Base-by-base conservation (phyloP, 1,284 basidiomycete genomes). In the Ceratorhiza oryzae-sativae region DNA sequence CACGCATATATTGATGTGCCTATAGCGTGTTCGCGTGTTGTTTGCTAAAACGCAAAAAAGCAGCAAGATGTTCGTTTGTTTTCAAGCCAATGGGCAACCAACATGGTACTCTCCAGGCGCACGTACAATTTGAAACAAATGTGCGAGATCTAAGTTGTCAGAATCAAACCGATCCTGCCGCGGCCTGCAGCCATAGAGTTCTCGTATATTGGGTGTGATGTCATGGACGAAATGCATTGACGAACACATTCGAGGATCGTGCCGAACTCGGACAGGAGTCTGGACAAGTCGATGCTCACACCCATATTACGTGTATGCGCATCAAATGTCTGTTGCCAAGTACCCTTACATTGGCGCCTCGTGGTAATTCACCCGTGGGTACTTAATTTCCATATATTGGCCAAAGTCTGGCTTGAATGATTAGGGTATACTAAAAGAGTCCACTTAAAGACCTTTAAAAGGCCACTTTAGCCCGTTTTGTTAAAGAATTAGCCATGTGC, bases 251-350 rank as follows among this genome's bases (percentile, higher is more conserved):
- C 53, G 36, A 23, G 53, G 53, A 36, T 32, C 2, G 42, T 45
- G 1, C 53, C 53, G 36, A 55, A 55, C 53, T 36, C 32, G 53
- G 53, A 55, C 15, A 32, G 36, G 36, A 55, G 53, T 55, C 53
- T 55, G 30, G 53, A 55, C 53, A 55, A 34, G 30, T 32, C 30
- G 27, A 55, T 55, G 32, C 53, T 13, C 27, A 34, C 23, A 27
- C 25, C 6, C n/a, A 51, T 51, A 55, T 55, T 55, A 55, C 53
- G 53, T 55, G 15, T 34, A 32, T 55, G 53, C 12, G 25, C 53
- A 55, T 55, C 53, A 51, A 25, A 27, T n/a, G 12, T 10, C 49
- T 9, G 18, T 10, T 8, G 18, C 18, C 25, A 51, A 18, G 15
- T 45, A 10, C 18, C 42, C n/a, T 4, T 18, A 45, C 4, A 9